These are phyloP conservation scores for Auricularia heimuer DNA, from an alignment of 768 basidiomycete species.

Conservation along the genomic window DNA sequence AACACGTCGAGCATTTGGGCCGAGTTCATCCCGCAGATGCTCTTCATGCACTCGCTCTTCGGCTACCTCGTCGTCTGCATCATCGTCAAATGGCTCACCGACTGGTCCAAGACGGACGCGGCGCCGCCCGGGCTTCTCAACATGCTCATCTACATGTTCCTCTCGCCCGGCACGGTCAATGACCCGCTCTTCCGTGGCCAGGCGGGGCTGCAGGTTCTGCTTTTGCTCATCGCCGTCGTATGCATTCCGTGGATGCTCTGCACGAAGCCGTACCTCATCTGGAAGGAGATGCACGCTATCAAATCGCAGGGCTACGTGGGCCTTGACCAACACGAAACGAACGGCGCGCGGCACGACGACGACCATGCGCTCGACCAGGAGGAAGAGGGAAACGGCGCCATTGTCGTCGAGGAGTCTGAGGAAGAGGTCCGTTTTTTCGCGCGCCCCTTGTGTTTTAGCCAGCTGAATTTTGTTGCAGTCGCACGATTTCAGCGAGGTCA, in stretches of 20 bases:
- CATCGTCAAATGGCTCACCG: slow-evolving; percentile 92
- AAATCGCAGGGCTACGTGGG: slow-evolving; percentile 79
- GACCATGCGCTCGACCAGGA: slow-evolving; percentile 64
- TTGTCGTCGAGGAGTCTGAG: slow-evolving; percentile 60
- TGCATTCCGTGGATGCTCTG: slow-evolving; percentile 96
- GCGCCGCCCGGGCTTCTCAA: slow-evolving; percentile 84
- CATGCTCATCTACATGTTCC: slow-evolving; percentile 95
- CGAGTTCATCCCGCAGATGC: slow-evolving; percentile 94
- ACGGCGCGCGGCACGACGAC: slow-evolving; percentile 37
- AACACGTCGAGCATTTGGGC: slow-evolving; percentile 78
- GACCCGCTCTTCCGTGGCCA: slow-evolving; percentile 82
- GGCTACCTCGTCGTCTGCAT: slow-evolving; percentile 93
- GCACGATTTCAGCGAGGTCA: slow-evolving; percentile 88
- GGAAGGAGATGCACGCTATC: slow-evolving; percentile 80
- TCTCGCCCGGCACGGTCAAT: slow-evolving; percentile 75
- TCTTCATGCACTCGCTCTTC: slow-evolving; percentile 96
- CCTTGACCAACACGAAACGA: slow-evolving; percentile 43
- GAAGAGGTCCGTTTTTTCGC: slow-evolving; percentile 46
- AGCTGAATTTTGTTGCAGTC: slow-evolving; percentile 41
- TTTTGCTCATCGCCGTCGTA: slow-evolving; percentile 67
- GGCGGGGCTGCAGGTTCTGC: slow-evolving; percentile 65
- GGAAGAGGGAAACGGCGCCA: slow-evolving; percentile 70
- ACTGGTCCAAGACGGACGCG: slow-evolving; percentile 67
- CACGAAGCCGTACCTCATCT: slow-evolving; percentile 83
- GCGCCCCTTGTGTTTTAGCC: slow-evolving; percentile 8